These are phyloP conservation scores for Nicotiana rustica DNA, from an alignment of 305 asterid genomes.

Conservation along the genomic window DNA sequence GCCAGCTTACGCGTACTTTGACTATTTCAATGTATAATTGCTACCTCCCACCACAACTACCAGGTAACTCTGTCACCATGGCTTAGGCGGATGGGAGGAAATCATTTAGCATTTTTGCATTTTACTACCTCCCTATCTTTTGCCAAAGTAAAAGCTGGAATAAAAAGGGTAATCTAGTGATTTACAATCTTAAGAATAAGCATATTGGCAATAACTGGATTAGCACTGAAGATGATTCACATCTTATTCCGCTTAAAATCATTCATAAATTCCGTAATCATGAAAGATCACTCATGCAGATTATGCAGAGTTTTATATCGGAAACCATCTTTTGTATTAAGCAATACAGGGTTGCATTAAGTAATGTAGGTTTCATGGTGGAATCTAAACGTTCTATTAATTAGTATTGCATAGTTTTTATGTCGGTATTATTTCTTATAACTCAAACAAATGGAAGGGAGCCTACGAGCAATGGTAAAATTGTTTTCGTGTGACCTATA, in stretches of 20 bases:
- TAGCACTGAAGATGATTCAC: neutral
- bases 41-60: neutral
- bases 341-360: conserved; percentile 20
- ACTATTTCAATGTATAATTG: neutral
- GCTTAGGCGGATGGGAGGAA: neutral
- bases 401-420: neutral
- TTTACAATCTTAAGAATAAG: neutral
- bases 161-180: neutral
- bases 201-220: too few species aligned
- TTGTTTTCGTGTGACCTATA: too few species aligned
- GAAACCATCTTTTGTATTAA: neutral
- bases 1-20: neutral
- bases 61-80: neutral
- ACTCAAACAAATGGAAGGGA: neutral
- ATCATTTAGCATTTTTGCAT: neutral
- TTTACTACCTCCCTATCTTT: conserved; percentile 5
- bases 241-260: neutral
- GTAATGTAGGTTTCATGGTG: neutral
- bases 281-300: neutral
- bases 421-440: neutral
- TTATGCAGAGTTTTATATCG: conserved; percentile 17
- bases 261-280: neutral
- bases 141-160: neutral
- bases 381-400: neutral
- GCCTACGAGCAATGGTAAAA: too few species aligned